Base-by-base conservation (phyloP, 2,329 filamentous ascomycete genomes). In the Neonectria ditissima region DNA sequence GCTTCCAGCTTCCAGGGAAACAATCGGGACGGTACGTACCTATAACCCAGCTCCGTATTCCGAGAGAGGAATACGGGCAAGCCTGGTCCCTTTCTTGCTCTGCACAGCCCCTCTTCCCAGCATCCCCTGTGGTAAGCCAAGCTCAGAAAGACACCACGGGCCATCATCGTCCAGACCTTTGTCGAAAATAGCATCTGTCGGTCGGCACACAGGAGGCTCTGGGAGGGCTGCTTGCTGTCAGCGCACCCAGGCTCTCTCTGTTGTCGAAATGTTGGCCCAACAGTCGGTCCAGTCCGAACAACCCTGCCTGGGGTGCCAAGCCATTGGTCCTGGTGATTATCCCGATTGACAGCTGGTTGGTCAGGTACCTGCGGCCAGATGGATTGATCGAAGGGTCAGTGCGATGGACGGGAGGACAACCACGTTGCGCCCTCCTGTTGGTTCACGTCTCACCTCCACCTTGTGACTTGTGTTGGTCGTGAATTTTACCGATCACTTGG, bases 391-490 rank as follows among this genome's bases (percentile, higher is more conserved):
- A 45, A 60, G 41, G 45, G 57, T 57, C 28, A 56, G 41, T 34
- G 34, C 18, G 43, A 26, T 20, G 26, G 43, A 47, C 14, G 26
- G 50, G 61, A 52, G 55, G 39, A 20, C 34, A 47, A 53, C 62
- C 51, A 64, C 58, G 65, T 71, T 65, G 65, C 60, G 50, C 41
- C 34, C 47, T 68, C 58, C 52, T 54, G 58, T 66, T 69, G 62
- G 63, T 68, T 62, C 41, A 37, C 4, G 37, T 30, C 28, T 18
- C 16, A 24, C 47, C 39, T 47, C 43, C 41, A 26, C 11, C 37
- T 16, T 26, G 32, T 47, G 30, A 44, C 4, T 16, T 34, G 18
- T 39, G 34, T 47, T 43, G 45, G 44, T 48, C 48, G 54, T 37
- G 34, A 37, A 37, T 37, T 16, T 14, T 37, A 37, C 34, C 34